Evolutionary conservation across 2,329 filamentous ascomycete genomes (phyloP).

Genomic region (Aspergillus amoenus): DNA sequence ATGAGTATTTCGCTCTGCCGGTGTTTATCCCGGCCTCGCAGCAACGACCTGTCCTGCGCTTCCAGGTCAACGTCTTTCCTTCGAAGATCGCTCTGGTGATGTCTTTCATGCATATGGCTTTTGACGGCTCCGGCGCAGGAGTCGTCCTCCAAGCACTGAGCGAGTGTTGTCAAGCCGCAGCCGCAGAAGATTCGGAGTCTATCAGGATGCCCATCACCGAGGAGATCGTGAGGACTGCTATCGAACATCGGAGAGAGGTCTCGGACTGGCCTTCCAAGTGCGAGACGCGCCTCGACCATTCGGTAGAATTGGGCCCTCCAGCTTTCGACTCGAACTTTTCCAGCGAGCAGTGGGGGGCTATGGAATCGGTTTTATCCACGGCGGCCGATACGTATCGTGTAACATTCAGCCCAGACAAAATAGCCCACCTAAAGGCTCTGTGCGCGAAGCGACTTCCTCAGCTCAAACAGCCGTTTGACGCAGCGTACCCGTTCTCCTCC

Average conservation of each 20-base stretch:
- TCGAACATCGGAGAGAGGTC: neutral
- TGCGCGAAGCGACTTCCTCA: neutral
- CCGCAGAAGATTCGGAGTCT: neutral
- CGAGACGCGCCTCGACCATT: neutral
- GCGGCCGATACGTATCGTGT: neutral
- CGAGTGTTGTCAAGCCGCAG: neutral
- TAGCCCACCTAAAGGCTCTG: neutral
- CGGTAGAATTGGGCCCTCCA: neutral
- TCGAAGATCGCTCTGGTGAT: slow-evolving; percentile 7
- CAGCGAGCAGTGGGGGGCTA: neutral
- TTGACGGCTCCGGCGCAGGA: slow-evolving; percentile 13
- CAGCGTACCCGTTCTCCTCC: neutral
- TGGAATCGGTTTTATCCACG: slow-evolving; percentile 1
- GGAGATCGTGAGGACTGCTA: neutral
- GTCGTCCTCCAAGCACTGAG: slow-evolving; percentile 5
- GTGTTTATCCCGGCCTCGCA: slow-evolving; percentile 8
- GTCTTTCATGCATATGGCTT: slow-evolving; percentile 7
- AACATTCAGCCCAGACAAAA: slow-evolving; percentile 1
- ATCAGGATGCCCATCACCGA: neutral
- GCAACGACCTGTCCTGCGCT: slow-evolving; percentile 10
- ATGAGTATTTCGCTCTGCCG: neutral
- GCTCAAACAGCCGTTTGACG: neutral
- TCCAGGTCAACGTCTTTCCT: slow-evolving; percentile 14
- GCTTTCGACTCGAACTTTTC: slow-evolving; percentile 2
- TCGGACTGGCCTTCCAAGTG: neutral